These are phyloP conservation scores for Fusarium albidum DNA, from an alignment of 2,329 filamentous ascomycete genomes.

Conservation along the genomic window DNA sequence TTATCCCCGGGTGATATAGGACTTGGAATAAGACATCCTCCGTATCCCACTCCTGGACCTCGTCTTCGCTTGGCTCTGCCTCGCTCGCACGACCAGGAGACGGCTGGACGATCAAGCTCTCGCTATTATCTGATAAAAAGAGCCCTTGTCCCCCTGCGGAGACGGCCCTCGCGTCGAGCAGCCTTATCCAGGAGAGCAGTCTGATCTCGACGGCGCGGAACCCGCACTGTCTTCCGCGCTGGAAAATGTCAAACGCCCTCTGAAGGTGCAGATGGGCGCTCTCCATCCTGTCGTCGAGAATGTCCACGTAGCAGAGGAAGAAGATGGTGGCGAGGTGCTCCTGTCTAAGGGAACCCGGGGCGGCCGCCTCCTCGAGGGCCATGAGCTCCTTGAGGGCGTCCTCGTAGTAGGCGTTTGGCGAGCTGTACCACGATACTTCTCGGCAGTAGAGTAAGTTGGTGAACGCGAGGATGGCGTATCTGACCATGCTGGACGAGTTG, in stretches of 20 bases:
- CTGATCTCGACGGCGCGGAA: slow-evolving; percentile 52
- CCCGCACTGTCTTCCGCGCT: slow-evolving; percentile 45
- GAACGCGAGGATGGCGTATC: slow-evolving; percentile 58
- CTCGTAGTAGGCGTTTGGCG: slow-evolving; percentile 46
- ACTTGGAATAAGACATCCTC: slow-evolving; percentile 62
- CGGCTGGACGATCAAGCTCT: slow-evolving; percentile 51
- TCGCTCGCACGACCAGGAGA: slow-evolving; percentile 46
- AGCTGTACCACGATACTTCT: slow-evolving; percentile 40
- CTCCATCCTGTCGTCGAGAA: slow-evolving; percentile 49
- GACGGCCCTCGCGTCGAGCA: slow-evolving; percentile 61
- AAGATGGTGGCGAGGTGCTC: slow-evolving; percentile 58
- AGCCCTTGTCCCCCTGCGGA: slow-evolving; percentile 62
- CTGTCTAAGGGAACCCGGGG: slow-evolving; percentile 42
- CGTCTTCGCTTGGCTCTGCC: slow-evolving; percentile 34
- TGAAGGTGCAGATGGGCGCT: slow-evolving; percentile 57
- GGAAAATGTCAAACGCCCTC: slow-evolving; percentile 55
- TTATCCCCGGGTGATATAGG: slow-evolving; percentile 60
- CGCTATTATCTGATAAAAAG: slow-evolving; percentile 57
- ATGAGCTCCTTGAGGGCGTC: slow-evolving; percentile 45
- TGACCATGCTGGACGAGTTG: slow-evolving; percentile 53
- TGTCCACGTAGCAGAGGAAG: slow-evolving; percentile 61
- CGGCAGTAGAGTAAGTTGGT: slow-evolving; percentile 51
- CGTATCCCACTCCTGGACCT: slow-evolving; percentile 44
- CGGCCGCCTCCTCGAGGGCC: slow-evolving; percentile 16
- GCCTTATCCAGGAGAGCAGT: slow-evolving; percentile 60